These are phyloP conservation scores for Vigna radiata DNA, from an alignment of 306 rosid genomes.

Conservation along the genomic window DNA sequence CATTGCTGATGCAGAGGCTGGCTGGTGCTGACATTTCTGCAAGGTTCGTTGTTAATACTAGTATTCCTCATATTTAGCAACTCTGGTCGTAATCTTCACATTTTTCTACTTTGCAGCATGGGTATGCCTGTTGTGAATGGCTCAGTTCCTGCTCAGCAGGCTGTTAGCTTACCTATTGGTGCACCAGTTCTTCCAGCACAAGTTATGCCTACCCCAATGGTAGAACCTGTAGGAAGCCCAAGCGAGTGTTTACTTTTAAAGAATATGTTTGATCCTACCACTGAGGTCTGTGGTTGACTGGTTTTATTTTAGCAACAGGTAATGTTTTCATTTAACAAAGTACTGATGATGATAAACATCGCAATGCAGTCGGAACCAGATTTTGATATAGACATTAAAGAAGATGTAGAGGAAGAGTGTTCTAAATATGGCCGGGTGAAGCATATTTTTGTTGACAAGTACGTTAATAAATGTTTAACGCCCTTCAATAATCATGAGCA, in stretches of 20 bases:
- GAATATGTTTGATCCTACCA: slow-evolving; percentile 95
- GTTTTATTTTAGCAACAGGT: slow-evolving; percentile 15
- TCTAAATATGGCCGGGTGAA: slow-evolving; percentile 89
- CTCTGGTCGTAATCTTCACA: slow-evolving; percentile 18
- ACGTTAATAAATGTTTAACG: slow-evolving; percentile 47
- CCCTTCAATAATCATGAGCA: slow-evolving; percentile 14
- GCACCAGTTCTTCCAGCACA: slow-evolving; percentile 59
- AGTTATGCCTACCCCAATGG: slow-evolving; percentile 58
- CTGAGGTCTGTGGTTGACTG: slow-evolving; percentile 69
- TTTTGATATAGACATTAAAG: slow-evolving; percentile 89
- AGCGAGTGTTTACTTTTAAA: slow-evolving; percentile 89
- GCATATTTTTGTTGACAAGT: slow-evolving; percentile 97
- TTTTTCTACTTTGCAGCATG: slow-evolving; percentile 60
- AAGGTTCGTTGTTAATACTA: slow-evolving; percentile 57
- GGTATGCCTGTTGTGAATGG: slow-evolving; percentile 79
- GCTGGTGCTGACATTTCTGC: slow-evolving; percentile 88
- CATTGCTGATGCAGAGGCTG: slow-evolving; percentile 90
- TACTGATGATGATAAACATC: slow-evolving; percentile 38
- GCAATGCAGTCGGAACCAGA: slow-evolving; percentile 81
- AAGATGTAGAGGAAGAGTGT: slow-evolving; percentile 96
- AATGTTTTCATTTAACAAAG: slow-evolving; percentile 10
- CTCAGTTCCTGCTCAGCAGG: slow-evolving; percentile 64
- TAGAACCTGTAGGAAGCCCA: slow-evolving; percentile 80
- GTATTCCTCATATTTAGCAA: slow-evolving; percentile 7
- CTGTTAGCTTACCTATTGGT: slow-evolving; percentile 67